Evolutionary conservation across 306 rosid species (phyloP), one percentile per base, ranked within the genome.

Genomic region (Senna siamea): DNA sequence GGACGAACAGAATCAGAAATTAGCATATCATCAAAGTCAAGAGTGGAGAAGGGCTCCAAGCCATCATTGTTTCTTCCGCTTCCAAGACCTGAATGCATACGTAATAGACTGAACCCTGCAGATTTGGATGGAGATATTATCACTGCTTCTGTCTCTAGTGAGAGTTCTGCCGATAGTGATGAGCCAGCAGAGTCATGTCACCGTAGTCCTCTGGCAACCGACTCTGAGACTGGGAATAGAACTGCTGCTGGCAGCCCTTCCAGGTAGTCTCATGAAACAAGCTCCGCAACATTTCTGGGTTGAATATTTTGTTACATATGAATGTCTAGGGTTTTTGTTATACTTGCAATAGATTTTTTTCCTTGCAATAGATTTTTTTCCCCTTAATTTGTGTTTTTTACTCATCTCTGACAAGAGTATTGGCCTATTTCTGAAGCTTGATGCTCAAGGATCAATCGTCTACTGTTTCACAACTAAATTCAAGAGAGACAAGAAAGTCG

Each of bases 1-100:
- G 89, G 88, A 60, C 95, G 92, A 35, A 87, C 93, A 73, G 90
- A 95, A 79, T 90, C 99, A 35, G 93, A 92, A 83, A 86, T 92
- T 77, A 82, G 90, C 72, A 81, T 84, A 74, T 87, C 93, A 72
- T 51, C 84, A 34, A 63, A 63, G 30, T 63, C 69, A 38, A 63
- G 69, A 40, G 69, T 28, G 69, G 51, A 63, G 51, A 63, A 90
- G 78, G 78, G 82, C 71, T 87, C 93, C 23, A 88, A 88, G 86
- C 73, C 92, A 46, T 85, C 81, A 17, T 68, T 69, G 58, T 86
- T 86, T 85, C 87, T 80, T 74, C 96, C 92, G 12, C 93, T 87
- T 76, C 97, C 97, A 1, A 86, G 66, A 76, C 93, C 99, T 70
- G 88, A 64, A 61, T 93, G 97, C 80, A 86, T 93, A 13, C 88